phyloP scores from a whole-genome alignment of 441 rosid genomes.

The Metrosideros polymorpha region DNA sequence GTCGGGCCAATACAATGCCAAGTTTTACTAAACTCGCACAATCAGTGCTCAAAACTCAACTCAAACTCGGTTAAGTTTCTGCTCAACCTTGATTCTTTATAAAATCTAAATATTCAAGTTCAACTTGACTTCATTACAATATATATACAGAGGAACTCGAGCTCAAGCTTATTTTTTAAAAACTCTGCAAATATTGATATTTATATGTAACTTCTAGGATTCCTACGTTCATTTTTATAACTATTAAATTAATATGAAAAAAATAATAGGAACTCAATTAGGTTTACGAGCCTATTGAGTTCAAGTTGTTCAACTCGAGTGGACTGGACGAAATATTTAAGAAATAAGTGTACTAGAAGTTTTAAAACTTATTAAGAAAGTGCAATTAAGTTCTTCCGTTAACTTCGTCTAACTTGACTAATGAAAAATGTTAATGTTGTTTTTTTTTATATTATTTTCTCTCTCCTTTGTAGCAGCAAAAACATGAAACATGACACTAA shows the following conservation, averaged over 20 bases:
- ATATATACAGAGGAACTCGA: neutral
- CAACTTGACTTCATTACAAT: neutral
- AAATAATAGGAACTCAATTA: neutral
- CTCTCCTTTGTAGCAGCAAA: neutral
- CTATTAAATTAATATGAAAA: neutral
- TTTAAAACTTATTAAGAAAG: neutral
- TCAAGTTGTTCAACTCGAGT: neutral
- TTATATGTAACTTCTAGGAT: neutral
- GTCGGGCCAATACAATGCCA: neutral
- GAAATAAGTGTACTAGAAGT: neutral
- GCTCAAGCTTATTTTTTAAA: neutral
- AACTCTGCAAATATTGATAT: neutral
- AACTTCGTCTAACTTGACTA: neutral
- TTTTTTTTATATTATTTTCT: neutral
- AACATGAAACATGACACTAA: neutral
- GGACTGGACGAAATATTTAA: neutral
- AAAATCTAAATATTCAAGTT: neutral
- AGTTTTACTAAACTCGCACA: neutral
- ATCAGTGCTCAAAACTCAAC: neutral
- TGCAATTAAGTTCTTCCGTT: neutral
- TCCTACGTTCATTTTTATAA: neutral
- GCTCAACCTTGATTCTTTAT: neutral
- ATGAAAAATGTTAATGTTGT: neutral
- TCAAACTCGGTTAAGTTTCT: neutral
- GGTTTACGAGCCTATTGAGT: neutral